Conservation (phyloP, 371 early-diverging fungal species). For the Mucor saturninus region DNA sequence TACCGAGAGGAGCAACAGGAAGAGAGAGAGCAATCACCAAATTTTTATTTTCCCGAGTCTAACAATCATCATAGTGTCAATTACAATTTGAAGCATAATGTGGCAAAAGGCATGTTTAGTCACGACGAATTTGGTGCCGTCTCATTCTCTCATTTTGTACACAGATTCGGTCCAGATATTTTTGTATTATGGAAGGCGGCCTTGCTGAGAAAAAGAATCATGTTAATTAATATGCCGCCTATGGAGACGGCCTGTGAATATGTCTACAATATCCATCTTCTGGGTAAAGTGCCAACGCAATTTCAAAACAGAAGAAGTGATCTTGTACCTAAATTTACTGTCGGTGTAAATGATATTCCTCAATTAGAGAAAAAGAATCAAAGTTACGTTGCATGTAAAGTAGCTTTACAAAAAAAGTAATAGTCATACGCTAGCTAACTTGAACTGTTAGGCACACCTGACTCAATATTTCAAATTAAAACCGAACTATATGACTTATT, state of each 20-base stretch:
- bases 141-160: constrained; percentile 46
- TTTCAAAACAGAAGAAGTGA: constrained; percentile 21
- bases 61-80: constrained; percentile 9
- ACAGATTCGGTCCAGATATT: constrained; percentile 54
- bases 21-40: too few relatives aligned
- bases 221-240: constrained; percentile 55
- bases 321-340: constrained; percentile 48
- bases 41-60: not conserved
- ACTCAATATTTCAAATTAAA: constrained; percentile 60
- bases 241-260: constrained; percentile 54
- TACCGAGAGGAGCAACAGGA: not conserved
- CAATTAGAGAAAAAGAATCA: constrained; percentile 37
- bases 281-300: constrained; percentile 33
- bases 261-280: constrained; percentile 50
- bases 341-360: constrained; percentile 64
- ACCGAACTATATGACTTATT: constrained; percentile 59
- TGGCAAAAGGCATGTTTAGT: not conserved
- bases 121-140: constrained; percentile 33
- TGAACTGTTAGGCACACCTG: constrained; percentile 58
- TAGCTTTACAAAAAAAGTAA: not conserved
- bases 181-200: constrained; percentile 67
- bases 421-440: not conserved
- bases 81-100: constrained; percentile 10
- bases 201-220: constrained; percentile 56
- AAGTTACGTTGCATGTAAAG: constrained; percentile 64